These are phyloP conservation scores for Sistotremastrum suecicum DNA, from an alignment of 768 basidiomycete genomes.

Conservation along the genomic window DNA sequence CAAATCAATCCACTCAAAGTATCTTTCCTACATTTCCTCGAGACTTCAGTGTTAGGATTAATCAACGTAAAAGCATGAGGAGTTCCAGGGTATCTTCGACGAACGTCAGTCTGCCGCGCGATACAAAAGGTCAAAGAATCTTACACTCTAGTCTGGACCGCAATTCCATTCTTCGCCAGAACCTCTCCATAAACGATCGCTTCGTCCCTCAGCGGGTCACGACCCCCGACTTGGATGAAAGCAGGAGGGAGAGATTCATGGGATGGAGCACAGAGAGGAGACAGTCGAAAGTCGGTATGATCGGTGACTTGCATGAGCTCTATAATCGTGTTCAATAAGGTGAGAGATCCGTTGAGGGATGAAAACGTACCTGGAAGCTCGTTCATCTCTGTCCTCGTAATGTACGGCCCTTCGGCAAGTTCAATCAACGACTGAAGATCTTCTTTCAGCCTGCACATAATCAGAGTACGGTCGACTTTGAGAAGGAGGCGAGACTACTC, in stretches of 20 bases:
- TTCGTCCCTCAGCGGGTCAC: constrained; percentile 17
- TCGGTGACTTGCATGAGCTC: too few species aligned
- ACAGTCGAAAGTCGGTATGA: constrained; percentile 1
- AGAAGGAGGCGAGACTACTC: too few species aligned
- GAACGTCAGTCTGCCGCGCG: too few species aligned
- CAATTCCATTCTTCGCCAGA: constrained; percentile 8
- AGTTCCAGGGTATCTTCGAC: constrained; percentile 13
- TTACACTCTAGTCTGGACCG: constrained; percentile 4
- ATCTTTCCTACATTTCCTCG: constrained; percentile 8
- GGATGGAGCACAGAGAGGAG: constrained; percentile 11
- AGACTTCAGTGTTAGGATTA: constrained; percentile 5
- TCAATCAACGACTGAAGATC: too few species aligned
- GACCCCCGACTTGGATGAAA: constrained; percentile 14
- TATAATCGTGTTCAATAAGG: too few species aligned
- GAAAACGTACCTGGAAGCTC: too few species aligned
- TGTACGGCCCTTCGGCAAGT: too few species aligned
- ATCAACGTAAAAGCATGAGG: constrained; percentile 10
- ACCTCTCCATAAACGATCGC: constrained; percentile 13
- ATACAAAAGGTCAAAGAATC: background rate
- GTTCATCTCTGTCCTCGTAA: too few species aligned
- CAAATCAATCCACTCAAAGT: constrained; percentile 9
- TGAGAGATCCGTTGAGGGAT: too few species aligned
- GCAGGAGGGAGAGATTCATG: constrained; percentile 11
- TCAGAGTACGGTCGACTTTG: too few species aligned
- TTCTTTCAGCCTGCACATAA: too few species aligned